Base-by-base conservation (phyloP, 352 stramenopile species). In the Phytophthora colocasiae region DNA sequence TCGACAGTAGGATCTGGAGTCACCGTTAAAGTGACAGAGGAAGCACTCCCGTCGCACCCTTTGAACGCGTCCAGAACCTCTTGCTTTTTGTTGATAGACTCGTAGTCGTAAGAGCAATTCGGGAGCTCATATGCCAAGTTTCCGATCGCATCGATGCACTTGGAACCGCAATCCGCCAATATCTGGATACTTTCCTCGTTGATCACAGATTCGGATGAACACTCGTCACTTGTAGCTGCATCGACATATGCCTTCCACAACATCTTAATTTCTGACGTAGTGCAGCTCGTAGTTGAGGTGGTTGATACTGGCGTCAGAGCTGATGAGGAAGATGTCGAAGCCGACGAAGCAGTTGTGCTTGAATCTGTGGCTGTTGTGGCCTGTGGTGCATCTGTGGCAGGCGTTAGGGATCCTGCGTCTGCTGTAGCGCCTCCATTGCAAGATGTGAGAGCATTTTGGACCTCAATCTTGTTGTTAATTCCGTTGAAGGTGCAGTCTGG, bases 31-130 rank as follows among this genome's bases (percentile, higher is more conserved):
- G 15, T 50, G 47, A 69, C 29, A 6, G 44, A 52, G 11, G 43
- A 48, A 14, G 29, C 43, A 41, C 11, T 38, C 5, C 15, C 17
- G 14, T 54, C 31, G 50, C 66, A 74, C 15, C 29, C 50, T 11
- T 61, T 26, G 4, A 74, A 27, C 36, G 64, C 47, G 2, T 50
- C n/a, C 41, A 52, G 36, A 2, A 71, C 50, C 8, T 63, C 44
- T 19, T 69, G 14, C 65, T 83, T 80, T 40, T 80, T 83, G 61
- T 80, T 80, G 10, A 55, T 44, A 11, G 17, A 45, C 24, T 80
- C 63, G 51, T 71, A 73, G 17, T 66, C 58, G 41, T 78, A 80
- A 26, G 67, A 72, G 51, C 75, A 83, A 38, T 83, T 50, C 8
- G 71, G 71, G 2, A 83, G 58, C 1, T 43, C 40, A 1, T 63